Evolutionary conservation across 2,329 filamentous ascomycete species (phyloP).

Genomic region (Colletotrichum costaricense): DNA sequence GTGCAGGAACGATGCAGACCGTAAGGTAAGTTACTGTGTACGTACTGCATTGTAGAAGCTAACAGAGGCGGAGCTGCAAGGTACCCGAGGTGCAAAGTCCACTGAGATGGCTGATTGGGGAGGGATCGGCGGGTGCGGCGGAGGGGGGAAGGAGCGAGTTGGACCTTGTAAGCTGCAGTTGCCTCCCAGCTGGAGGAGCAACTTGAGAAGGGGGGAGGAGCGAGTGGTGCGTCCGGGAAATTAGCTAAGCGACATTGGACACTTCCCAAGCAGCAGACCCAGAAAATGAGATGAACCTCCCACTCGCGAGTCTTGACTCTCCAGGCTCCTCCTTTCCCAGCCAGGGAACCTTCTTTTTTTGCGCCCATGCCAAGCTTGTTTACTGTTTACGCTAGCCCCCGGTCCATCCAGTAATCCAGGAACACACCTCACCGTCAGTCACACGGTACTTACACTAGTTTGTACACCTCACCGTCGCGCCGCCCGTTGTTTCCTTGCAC

Average conservation of each 20-base stretch:
- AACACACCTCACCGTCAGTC: neutral
- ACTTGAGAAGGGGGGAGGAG: neutral
- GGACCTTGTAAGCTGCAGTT: neutral
- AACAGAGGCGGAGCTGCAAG: constrained; percentile 29
- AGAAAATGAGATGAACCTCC: constrained; percentile 34
- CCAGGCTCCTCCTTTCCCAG: neutral
- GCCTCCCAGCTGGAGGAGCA: too few species aligned
- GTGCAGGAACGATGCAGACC: neutral
- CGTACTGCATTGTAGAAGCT: neutral
- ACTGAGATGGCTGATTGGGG: constrained; percentile 16
- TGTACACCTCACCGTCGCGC: neutral
- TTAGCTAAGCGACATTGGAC: constrained; percentile 39
- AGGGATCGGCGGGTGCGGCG: constrained; percentile 27
- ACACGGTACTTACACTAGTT: neutral
- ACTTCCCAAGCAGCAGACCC: constrained; percentile 14
- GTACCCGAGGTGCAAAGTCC: constrained; percentile 17
- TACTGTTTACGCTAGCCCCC: neutral
- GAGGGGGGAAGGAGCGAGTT: neutral
- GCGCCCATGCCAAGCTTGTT: neutral
- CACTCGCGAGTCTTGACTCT: too few species aligned
- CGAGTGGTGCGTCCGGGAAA: constrained; percentile 32
- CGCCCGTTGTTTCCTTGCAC: constrained; percentile 12
- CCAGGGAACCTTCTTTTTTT: constrained; percentile 1
- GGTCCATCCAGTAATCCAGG: neutral
- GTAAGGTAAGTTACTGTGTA: too few species aligned